phyloP scores from a whole-genome alignment of 2,329 filamentous ascomycete species.

The Aureobasidium sp. region DNA sequence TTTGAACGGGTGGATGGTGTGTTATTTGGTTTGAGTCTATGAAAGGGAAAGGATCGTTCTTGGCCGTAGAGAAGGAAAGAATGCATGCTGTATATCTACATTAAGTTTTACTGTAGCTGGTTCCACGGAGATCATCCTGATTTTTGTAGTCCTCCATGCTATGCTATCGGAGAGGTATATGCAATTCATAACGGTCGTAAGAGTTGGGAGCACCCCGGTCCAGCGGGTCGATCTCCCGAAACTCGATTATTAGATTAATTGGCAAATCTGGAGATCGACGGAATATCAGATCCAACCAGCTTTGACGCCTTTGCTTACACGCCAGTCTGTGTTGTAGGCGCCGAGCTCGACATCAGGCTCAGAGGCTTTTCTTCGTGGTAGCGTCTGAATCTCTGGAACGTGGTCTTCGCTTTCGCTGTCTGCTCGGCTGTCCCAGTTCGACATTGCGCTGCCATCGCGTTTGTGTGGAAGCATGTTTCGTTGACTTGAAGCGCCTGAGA shows the following conservation, averaged over 20 bases:
- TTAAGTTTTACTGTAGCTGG: neutral
- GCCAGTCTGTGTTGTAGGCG: conserved; percentile 5
- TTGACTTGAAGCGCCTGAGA: neutral
- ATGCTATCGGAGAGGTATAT: neutral
- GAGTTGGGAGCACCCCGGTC: neutral
- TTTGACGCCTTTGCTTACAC: conserved; percentile 6
- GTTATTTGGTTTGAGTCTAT: neutral
- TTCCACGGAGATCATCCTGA: neutral
- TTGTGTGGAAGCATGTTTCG: neutral
- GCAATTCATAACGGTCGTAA: conserved; percentile 8
- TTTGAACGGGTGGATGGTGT: neutral
- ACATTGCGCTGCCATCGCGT: neutral
- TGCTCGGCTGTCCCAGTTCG: neutral
- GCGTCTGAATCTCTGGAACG: neutral
- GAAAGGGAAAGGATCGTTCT: neutral
- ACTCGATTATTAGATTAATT: neutral
- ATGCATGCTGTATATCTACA: neutral
- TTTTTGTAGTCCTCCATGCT: neutral
- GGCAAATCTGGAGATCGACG: neutral
- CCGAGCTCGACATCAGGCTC: neutral
- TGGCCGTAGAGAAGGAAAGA: neutral
- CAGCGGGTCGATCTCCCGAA: neutral
- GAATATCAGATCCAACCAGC: conserved; percentile 5
- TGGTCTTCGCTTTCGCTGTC: neutral
- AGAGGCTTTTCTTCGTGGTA: neutral